Base-by-base conservation (phyloP, 1,284 basidiomycete genomes). In the Tilletia walkeri region DNA sequence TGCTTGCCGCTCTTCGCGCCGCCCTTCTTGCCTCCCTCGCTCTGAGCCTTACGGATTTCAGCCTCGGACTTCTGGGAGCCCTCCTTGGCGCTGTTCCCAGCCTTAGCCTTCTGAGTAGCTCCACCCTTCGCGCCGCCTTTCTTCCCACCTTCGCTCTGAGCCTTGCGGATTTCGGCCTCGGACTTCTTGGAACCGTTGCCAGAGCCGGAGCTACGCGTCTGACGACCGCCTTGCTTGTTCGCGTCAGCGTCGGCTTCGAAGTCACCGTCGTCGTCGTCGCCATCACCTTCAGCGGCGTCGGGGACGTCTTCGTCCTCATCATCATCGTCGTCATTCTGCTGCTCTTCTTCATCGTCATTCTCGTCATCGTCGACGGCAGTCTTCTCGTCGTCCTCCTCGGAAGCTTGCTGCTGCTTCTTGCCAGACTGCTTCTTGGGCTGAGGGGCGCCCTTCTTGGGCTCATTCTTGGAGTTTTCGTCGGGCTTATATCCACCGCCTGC, bases 11-110 rank as follows among this genome's bases (percentile, higher is more conserved):
- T n/a, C 48, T 49, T 49, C 14, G 48, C 48, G n/a, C 53, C 53
- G 53, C 53, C 56, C 56, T 61, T 61, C 56, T 61, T 61, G 56
- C 56, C 56, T 5, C 56, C 56, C 56, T 61, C 56, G 18, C 18
- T 20, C 18, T 61, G 56, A 18, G 24, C 24, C 24, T 61, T 24
- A 30, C 56, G 56, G 30, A 61, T 38, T 4, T 61, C 56, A 7
- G 6, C 56, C 18, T 61, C 56, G 56, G 18, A 20, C 24, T 34
- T 24, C 36, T 61, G 30, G 56, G 9, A n/a, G 41, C 41, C n/a
- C 24, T 34, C 9, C 4, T 61, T 61, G 56, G 9, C 56, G 41
- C 41, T 53, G n/a, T 53, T 53, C 12, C 18, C 18, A 18, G 50
- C 7, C 6, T 53, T 18, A 4, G 7, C 50, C 50, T 53, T 53